Evolutionary conservation across 176 grass and related monocot species (phyloP).

Genomic region (Juncus inflexus): DNA sequence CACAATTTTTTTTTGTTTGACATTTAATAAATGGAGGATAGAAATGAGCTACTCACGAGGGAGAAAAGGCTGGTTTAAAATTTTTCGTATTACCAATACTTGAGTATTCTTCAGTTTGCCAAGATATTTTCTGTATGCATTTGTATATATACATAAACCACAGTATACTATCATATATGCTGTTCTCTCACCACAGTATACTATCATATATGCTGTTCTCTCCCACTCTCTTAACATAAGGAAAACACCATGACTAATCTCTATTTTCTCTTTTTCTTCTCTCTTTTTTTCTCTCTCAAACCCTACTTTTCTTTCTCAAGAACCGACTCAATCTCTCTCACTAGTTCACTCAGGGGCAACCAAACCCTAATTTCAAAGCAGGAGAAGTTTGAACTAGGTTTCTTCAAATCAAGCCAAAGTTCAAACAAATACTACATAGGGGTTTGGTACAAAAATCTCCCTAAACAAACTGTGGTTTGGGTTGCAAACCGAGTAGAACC

Average conservation of each 20-base stretch:
- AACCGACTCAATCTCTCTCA: conserved; percentile 24
- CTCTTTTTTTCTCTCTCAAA: conserved; percentile 10
- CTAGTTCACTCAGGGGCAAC: conserved; percentile 34
- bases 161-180: too few relatives aligned
- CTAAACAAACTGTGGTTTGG: conserved; percentile 32
- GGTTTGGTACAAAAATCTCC: conserved; percentile 48
- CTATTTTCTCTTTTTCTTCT: background rate
- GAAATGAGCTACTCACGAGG: too few relatives aligned
- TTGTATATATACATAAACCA: too few relatives aligned
- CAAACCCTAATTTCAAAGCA: conserved; percentile 36
- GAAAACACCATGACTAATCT: conserved; percentile 10
- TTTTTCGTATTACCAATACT: too few relatives aligned
- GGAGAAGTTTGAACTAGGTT: conserved; percentile 45
- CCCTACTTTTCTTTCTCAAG: conserved; percentile 7
- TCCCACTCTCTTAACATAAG: too few relatives aligned
- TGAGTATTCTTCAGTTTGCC: too few relatives aligned
- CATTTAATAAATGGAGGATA: too few relatives aligned
- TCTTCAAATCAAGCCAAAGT: conserved; percentile 30
- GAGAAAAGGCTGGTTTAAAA: too few relatives aligned
- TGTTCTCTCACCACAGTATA: too few relatives aligned
- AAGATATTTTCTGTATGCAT: too few relatives aligned
- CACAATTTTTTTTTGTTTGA: too few relatives aligned
- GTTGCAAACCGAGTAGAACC: conserved; percentile 47
- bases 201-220: too few relatives aligned
- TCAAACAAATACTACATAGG: conserved; percentile 31